Evolutionary conservation across 208 protist genomes (phyloP).

Genomic region (Acanthamoeba culbertsoni): DNA sequence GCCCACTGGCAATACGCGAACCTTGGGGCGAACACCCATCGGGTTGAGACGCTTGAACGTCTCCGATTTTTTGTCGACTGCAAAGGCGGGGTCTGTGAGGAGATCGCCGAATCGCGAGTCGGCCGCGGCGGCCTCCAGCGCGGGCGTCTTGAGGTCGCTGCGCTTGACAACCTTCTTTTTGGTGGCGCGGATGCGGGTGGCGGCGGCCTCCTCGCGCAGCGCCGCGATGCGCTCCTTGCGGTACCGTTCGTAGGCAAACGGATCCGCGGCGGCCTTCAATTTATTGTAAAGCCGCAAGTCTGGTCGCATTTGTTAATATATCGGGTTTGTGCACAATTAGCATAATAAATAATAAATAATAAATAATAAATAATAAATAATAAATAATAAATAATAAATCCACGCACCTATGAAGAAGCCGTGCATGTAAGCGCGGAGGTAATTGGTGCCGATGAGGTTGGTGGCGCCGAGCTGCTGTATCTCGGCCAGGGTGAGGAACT

Average conservation of each 20-base stretch:
- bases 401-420: conserved; percentile 93
- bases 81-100: conserved; percentile 74
- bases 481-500: conserved; percentile 95
- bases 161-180: conserved; percentile 45
- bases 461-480: conserved; percentile 87
- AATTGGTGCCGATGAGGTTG: conserved; percentile 91
- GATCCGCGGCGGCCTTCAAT: conserved; percentile 85
- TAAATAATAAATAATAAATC: conserved; percentile 53
- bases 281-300: conserved; percentile 76
- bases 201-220: conserved; percentile 70
- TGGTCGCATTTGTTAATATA: background rate
- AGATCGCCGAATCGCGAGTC: conserved; percentile 79
- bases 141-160: background rate
- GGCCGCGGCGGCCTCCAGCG: background rate
- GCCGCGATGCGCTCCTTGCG: conserved; percentile 68
- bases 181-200: conserved; percentile 64
- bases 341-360: background rate
- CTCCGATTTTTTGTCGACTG: conserved; percentile 64
- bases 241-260: conserved; percentile 89
- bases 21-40: background rate
- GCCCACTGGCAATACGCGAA: background rate
- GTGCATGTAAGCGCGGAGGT: conserved; percentile 96
- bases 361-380: no score
- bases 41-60: conserved; percentile 55
- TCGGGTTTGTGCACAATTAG: background rate